Percentiles rank a stretch among this genome's conserved stretches.
Evolutionary conservation across 2,329 filamentous ascomycete species (phyloP).

Genomic region (Diaporthe sp.): DNA sequence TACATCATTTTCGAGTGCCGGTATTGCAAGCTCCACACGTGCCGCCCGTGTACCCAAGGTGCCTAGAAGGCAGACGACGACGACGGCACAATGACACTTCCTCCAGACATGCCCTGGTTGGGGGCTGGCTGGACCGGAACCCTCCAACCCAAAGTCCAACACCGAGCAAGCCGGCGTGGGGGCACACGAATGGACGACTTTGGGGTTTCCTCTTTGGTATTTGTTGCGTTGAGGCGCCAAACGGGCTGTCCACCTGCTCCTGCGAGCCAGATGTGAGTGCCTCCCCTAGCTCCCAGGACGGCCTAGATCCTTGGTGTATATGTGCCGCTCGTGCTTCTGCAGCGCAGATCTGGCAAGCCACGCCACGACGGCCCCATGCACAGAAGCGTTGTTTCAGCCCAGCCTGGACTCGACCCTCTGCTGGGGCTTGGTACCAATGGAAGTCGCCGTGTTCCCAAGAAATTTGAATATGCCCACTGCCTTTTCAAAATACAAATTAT

Average conservation of each 20-base stretch:
- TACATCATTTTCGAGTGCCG: conserved; percentile 77
- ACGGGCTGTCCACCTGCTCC: background rate
- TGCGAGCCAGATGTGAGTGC: conserved; percentile 20
- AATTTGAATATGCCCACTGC: background rate
- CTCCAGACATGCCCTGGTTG: background rate
- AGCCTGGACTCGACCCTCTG: conserved; percentile 4
- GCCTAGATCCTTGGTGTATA: conserved; percentile 22
- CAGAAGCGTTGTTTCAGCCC: conserved; percentile 29
- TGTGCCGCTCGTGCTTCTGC: conserved; percentile 27
- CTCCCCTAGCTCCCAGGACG: background rate
- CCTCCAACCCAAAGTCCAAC: background rate
- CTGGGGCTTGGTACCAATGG: conserved; percentile 19
- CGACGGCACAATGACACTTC: too few relatives aligned
- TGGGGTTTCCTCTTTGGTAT: conserved; percentile 17
- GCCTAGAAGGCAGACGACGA: conserved; percentile 42
- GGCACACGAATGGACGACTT: background rate
- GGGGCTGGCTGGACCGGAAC: conserved; percentile 25
- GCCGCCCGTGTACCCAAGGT: conserved; percentile 65
- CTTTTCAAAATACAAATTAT: background rate
- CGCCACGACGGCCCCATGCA: conserved; percentile 26
- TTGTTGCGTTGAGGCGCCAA: background rate
- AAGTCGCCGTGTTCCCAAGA: conserved; percentile 12
- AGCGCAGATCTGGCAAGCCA: conserved; percentile 29
- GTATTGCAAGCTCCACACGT: conserved; percentile 75
- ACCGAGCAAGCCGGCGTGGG: conserved; percentile 26